Base-by-base conservation (phyloP, 192 early-diverging fungal species). In the Podila verticillata region DNA sequence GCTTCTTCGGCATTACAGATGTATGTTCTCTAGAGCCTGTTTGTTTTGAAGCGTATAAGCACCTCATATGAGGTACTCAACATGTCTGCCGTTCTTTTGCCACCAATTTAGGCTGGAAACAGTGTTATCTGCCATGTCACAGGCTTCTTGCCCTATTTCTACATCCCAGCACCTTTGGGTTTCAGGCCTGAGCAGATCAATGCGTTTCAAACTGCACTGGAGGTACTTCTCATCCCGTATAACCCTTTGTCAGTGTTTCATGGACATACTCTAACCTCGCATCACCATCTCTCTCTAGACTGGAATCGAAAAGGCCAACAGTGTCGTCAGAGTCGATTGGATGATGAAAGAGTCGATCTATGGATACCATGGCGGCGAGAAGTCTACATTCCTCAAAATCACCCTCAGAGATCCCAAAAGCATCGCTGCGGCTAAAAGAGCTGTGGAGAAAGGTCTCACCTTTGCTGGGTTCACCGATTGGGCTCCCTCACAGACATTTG, bases 91-190 rank as follows among this genome's bases (percentile, higher is more conserved):
- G 7, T 24, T 10, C 7, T 29, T 49, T 8, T 39, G 36, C 2
- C 36, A 39, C 4, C 8, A 8, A 8, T 44, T 24, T 75, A 94
- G 91, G 74, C 73, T 22, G 98, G 98, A n/a, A 83, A 97, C 68
- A 95, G 93, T 58, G 95, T 98, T 30, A 74, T 93, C 1, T 98
- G 96, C 75, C 93, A 95, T 87, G 95, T 98, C 0, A 89, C 91
- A 17, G 95, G 93, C 3, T 98, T 98, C 68, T 86, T 89, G 34
- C 95, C 96, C 31, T 99, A 99, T 81, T 95, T 98, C 84, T 99
- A 98, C 83, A 90, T 96, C 28, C 91, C 94, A 5, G 95, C 96
- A 12, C 98, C 98, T 34, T n/a, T 77, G 5, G 91, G 92, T 20
- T 95, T 96, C 66, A 82, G 85, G 24, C 79, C 87, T 22, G 83